Percentiles rank a stretch among this genome's conserved stretches.
Evolutionary conservation across 805 yeast genomes (phyloP).

Genomic region (Schwanniomyces pseudopolymorphus): DNA sequence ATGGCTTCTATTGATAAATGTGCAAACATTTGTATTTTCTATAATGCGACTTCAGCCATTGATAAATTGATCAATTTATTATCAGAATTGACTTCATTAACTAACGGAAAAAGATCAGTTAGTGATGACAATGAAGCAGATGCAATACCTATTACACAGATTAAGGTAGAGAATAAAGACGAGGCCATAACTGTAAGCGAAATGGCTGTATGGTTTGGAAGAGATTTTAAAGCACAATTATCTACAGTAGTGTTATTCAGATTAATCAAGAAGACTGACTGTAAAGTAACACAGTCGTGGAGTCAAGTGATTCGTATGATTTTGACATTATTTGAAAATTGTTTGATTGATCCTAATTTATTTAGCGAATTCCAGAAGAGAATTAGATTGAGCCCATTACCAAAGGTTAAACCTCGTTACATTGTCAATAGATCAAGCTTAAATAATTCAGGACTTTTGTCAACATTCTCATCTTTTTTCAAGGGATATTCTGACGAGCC

Average conservation of each 20-base stretch:
- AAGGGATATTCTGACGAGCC: constrained; percentile 85
- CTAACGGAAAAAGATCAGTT: constrained; percentile 35
- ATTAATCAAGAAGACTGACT: constrained; percentile 59
- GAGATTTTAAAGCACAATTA: constrained; percentile 88
- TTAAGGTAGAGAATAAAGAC: constrained; percentile 51
- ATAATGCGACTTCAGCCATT: constrained; percentile 52
- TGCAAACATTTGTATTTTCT: constrained; percentile 70
- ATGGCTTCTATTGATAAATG: constrained; percentile 86
- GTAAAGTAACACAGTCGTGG: constrained; percentile 61
- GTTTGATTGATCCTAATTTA: constrained; percentile 61
- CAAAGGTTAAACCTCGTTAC: constrained; percentile 65
- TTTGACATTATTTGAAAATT: constrained; percentile 66
- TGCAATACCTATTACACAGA: constrained; percentile 45
- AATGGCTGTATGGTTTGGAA: constrained; percentile 78
- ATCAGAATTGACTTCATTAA: constrained; percentile 66
- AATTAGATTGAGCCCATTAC: constrained; percentile 51
- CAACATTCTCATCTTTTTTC: constrained; percentile 88
- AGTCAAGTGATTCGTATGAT: constrained; percentile 55
- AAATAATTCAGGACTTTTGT: constrained; percentile 76
- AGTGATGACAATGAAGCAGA: constrained; percentile 29
- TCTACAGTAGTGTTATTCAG: constrained; percentile 85
- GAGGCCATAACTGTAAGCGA: constrained; percentile 75
- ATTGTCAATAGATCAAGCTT: constrained; percentile 61
- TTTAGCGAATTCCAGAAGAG: constrained; percentile 65
- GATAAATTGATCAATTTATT: constrained; percentile 68